Evolutionary conservation across 2,329 filamentous ascomycete species (phyloP), one percentile per base, ranked within the genome.

Genomic region (Mycogone perniciosa): DNA sequence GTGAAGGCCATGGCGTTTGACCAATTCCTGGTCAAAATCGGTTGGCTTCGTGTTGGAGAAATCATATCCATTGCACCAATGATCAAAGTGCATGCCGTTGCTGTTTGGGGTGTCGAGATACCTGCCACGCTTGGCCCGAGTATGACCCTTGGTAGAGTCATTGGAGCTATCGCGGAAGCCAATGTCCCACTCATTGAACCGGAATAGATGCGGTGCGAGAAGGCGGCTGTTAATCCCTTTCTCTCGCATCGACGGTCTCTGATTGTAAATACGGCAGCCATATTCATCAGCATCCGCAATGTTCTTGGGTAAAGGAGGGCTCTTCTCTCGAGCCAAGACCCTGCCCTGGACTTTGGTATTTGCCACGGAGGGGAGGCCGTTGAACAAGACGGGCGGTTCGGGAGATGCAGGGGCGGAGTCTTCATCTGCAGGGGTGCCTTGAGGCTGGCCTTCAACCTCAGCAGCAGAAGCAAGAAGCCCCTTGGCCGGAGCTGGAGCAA

Each of bases 151-250:
- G 53, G 71, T 71, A 31, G 74, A 72, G 56, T 79, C 76, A 53
- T 82, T 82, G 54, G 73, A 73, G 4, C 77, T 79, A 58, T 82
- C 80, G 26, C 76, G 73, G 62, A 80, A 82, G 10, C 80, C 80
- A 54, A 83, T 82, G 59, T 82, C 78, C 51, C 74, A 68, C 7
- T 75, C 66, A 35, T 76, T 70, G 50, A 73, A 81, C 46, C 71
- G 65, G 54, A 76, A 77, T 0, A 71, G 56, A 6, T 67, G 67
- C 8, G 77, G 77, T 4, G 62, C 62, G 40, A 80, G 65, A 59
- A 82, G 72, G 50, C 81, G 73, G 29, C 76, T 78, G 57, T 79
- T 81, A 59, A 75, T 73, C 29, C 70, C 54, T 66, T 67, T 68
- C 31, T 70, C 68, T 40, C 68, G 63, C 51, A 70, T 67, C 37